Percentiles rank a stretch among this genome's conserved stretches.
Conservation (phyloP, 2,329 filamentous ascomycete genomes). For the Nigrospora oryzae region DNA sequence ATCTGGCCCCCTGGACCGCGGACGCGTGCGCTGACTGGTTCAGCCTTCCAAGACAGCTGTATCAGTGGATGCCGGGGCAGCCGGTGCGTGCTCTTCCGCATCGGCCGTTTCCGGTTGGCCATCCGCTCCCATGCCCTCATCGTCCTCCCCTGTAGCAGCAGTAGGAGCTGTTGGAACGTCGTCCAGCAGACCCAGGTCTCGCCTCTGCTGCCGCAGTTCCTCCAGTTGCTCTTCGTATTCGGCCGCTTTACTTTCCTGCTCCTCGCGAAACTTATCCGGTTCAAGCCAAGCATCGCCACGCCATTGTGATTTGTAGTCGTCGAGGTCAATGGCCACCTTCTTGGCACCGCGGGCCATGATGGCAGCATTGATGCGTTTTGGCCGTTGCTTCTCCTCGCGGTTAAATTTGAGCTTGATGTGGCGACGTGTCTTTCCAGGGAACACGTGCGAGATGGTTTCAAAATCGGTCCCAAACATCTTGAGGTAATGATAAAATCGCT, state of each 20-base stretch:
- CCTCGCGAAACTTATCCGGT: constrained; percentile 46
- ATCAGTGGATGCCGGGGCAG: too few species aligned
- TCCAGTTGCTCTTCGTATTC: constrained; percentile 37
- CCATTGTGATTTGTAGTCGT: constrained; percentile 46
- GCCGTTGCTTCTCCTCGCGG: constrained; percentile 63
- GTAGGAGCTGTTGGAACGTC: constrained; percentile 17
- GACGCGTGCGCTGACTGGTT: too few species aligned
- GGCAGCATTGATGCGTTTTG: constrained; percentile 53
- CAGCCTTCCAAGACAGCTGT: too few species aligned
- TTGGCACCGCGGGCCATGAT: constrained; percentile 48
- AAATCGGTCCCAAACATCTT: constrained; percentile 78
- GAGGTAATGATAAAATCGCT: constrained; percentile 68
- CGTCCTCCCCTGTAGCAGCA: constrained; percentile 8
- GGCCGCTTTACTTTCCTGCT: constrained; percentile 32
- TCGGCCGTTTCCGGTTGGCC: not conserved
- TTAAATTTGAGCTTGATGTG: constrained; percentile 79
- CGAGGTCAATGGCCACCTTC: constrained; percentile 48
- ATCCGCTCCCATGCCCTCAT: constrained; percentile 37
- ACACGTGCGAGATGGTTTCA: constrained; percentile 69
- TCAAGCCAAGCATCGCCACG: constrained; percentile 36
- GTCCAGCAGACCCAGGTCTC: constrained; percentile 20
- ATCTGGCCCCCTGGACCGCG: too few species aligned
- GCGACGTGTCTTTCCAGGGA: constrained; percentile 60
- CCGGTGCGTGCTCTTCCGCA: not conserved
- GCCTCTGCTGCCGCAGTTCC: constrained; percentile 31